Evolutionary conservation across 805 yeast species (phyloP), one percentile per base, ranked within the genome.

Genomic region (Suhomyces sp.): DNA sequence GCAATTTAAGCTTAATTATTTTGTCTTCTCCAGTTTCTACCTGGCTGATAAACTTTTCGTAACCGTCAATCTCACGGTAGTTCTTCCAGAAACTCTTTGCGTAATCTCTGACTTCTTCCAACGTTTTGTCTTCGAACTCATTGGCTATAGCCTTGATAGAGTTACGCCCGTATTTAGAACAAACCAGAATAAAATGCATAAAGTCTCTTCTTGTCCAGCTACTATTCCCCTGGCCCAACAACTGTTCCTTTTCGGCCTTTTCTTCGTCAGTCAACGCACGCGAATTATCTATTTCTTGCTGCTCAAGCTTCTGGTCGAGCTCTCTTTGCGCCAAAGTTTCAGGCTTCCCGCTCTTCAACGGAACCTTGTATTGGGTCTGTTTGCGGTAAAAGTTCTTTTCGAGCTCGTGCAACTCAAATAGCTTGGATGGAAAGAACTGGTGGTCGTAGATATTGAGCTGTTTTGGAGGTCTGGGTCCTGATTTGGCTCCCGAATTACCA

Each of bases 21-120:
- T 81, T 87, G 54, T 91, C 97, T 65, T 94, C 98, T 13, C 98
- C 99, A 3, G 81, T 78, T 62, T 91, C 96, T 54, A 94, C 89
- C 60, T 85, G 93, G 17, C 79, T 75, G 49, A 92, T 70, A 67
- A 86, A 89, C 56, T 89, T 81, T 58, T 94, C 99, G 68, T 85
- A 86, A 9, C 97, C 96, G 31, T 93, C 98, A 55, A 94, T 86
- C 58, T 85, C 88, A 47, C 81, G 76, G 62, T 83, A 86, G 48
- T 86, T 79, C 22, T 78, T 62, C 99, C 98, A 94, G 67, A 94
- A 94, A 8, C 79, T 86, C 48, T 78, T 77, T 10, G 92, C 84
- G 65, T 93, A 94, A 35, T 81, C 85, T 53, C 83, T 69, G 10
- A 93, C 88, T 55, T 94, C 97, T 9, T 88, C 96, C 24, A 73